These are phyloP conservation scores for Erodium texanum DNA, from an alignment of 441 rosid genomes.

Conservation along the genomic window DNA sequence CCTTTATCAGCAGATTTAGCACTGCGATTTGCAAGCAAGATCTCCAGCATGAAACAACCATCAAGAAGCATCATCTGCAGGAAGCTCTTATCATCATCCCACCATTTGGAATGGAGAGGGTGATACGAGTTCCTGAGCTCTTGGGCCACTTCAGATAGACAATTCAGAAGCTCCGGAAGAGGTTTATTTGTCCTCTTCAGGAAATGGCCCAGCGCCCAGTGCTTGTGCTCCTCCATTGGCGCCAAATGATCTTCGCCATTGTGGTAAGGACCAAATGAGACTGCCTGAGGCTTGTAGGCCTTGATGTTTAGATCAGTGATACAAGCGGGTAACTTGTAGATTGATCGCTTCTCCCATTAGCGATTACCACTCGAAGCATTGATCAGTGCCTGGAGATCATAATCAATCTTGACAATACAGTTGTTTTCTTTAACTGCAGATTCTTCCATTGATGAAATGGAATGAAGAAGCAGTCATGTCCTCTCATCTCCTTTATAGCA, in stretches of 20 bases:
- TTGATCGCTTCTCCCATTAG: not conserved
- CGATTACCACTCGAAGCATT: not conserved
- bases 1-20: not conserved
- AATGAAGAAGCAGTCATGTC: not conserved
- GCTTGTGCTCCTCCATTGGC: constrained; percentile 6
- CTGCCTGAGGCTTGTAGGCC: not conserved
- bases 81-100: not conserved
- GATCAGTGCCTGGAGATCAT: not conserved
- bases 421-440: not conserved
- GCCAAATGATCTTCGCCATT: not conserved
- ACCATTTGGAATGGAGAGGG: not conserved
- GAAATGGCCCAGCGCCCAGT: not conserved
- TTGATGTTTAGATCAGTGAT: not conserved
- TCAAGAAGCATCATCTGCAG: not conserved
- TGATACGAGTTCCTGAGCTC: not conserved
- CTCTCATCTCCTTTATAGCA: not conserved
- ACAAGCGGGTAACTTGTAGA: not conserved
- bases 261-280: not conserved
- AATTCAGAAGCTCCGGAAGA: not conserved
- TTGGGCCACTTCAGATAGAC: not conserved
- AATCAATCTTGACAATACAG: not conserved
- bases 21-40: not conserved
- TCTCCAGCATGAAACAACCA: constrained; percentile 1
- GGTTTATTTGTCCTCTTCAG: not conserved
- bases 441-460: not conserved